Base-by-base conservation (phyloP, 1,284 basidiomycete species). In the Dichomitus squalens region DNA sequence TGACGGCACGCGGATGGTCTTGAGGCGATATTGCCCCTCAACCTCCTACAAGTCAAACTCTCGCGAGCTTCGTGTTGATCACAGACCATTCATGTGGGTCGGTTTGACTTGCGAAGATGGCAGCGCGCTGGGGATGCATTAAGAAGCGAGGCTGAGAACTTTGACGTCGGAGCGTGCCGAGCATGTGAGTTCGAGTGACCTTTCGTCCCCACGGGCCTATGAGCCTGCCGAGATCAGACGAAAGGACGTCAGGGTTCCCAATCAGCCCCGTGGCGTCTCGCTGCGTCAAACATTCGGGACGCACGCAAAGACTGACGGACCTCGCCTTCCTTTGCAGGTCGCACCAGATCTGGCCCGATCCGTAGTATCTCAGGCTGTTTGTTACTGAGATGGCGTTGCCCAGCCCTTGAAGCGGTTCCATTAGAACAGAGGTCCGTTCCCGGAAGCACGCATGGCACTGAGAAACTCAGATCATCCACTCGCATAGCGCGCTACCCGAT, bases 211-310 rank as follows among this genome's bases (percentile, higher is more conserved):
- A 27, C 39, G 46, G n/a, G 46, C 38, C 18, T 53, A 55, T 55
- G 55, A 55, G 49, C 46, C 43, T 56, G 53, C 53, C 60, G 53
- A 53, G 51, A 63, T 63, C 61, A 59, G 55, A 53, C 40, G 53
- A 59, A 49, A 29, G 52, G 52, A 59, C 46, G 58, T 59, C 55
- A 53, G 41, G 31, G 53, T 60, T 60, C 57, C 49, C 61, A 60
- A 63, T 60, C 58, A 56, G 59, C 61, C 27, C 57, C 57, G 61
- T 60, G 59, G 61, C 58, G 59, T 63, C 53, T 49, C 16, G 11
- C 34, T 43, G 44, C 49, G 21, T 52, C 44, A 27, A 36, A 47
- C 18, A 31, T 31, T 47, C 44, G 43, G 43, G n/a, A 46, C 44
- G 29, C 44, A 34, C 11, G 44, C 44, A 34, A 21, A 31, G 44